Evolutionary conservation across 495 filamentous ascomycete species (phyloP).

Genomic region (Aspergillus incahuasiensis): DNA sequence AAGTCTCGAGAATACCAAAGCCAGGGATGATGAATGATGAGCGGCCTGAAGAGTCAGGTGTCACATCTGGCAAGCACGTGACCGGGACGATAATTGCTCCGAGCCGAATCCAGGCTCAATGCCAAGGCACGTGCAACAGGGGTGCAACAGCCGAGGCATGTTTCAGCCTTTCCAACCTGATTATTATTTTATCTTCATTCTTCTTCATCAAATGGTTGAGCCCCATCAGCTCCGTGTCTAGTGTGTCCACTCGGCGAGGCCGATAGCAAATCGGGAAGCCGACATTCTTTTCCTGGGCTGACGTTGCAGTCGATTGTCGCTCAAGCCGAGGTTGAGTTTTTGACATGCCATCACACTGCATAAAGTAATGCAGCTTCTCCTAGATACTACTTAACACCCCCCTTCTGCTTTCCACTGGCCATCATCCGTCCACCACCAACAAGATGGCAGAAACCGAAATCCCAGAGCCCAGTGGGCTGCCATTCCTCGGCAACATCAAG

Average conservation of each 20-base stretch:
- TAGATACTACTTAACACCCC: not conserved
- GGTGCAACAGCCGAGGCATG: no score
- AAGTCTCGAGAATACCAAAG: no score
- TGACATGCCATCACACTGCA: not conserved
- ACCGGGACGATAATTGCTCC: no score
- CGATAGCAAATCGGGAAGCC: not conserved
- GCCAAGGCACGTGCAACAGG: not conserved
- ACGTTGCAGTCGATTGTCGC: not conserved
- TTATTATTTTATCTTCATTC: no score
- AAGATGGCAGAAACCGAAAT: not conserved
- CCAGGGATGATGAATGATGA: no score
- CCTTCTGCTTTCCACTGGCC: not conserved
- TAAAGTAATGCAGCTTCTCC: not conserved
- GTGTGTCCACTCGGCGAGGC: not conserved
- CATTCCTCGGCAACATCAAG: conserved; percentile 2
- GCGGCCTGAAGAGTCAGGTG: no score
- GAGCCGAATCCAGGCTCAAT: no score
- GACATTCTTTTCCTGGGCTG: not conserved
- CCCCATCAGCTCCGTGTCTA: not conserved
- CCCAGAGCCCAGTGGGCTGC: conserved; percentile 5
- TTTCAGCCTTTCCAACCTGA: no score
- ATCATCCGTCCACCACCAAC: not conserved
- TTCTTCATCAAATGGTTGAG: not conserved
- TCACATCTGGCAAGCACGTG: no score
- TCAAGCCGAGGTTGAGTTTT: not conserved